A percentile compares a stretch with the other conserved stretches of the same genome.
phyloP scores from a whole-genome alignment of 2,329 filamentous ascomycete species.

The Botryotinia narcissicola region DNA sequence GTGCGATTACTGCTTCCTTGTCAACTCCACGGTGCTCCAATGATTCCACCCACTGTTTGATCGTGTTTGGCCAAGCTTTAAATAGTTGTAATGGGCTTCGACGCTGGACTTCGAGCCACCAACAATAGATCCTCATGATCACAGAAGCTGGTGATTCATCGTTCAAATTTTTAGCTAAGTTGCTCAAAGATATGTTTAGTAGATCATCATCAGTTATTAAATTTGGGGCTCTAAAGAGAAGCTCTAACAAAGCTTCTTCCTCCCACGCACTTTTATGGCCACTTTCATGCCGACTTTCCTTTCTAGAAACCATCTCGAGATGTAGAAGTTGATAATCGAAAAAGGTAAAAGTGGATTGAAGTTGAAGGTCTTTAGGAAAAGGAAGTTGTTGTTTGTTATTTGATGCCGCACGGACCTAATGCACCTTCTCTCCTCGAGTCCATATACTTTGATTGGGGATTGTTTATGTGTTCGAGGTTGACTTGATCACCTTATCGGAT shows the following conservation, averaged over 20 bases:
- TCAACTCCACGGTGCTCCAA: constrained; percentile 26
- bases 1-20: constrained; percentile 22
- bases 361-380: neutral
- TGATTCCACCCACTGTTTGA: constrained; percentile 32
- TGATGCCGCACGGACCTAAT: neutral
- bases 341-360: neutral
- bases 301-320: neutral
- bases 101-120: constrained; percentile 34
- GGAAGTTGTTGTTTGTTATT: neutral
- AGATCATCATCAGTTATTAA: constrained; percentile 27
- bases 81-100: constrained; percentile 20
- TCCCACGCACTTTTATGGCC: neutral
- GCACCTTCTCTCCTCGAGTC: neutral
- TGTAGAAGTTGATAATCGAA: neutral
- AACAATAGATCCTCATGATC: constrained; percentile 29
- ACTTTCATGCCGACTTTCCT: neutral
- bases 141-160: constrained; percentile 19
- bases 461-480: neutral
- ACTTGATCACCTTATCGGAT: neutral
- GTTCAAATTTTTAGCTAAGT: constrained; percentile 26
- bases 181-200: constrained; percentile 24
- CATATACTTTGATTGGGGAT: neutral
- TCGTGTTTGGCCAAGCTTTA: constrained; percentile 30
- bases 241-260: neutral
- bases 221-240: constrained; percentile 20